Evolutionary conservation across 768 basidiomycete species (phyloP), one percentile per base, ranked within the genome.

Genomic region (Hygrocybe punicea): DNA sequence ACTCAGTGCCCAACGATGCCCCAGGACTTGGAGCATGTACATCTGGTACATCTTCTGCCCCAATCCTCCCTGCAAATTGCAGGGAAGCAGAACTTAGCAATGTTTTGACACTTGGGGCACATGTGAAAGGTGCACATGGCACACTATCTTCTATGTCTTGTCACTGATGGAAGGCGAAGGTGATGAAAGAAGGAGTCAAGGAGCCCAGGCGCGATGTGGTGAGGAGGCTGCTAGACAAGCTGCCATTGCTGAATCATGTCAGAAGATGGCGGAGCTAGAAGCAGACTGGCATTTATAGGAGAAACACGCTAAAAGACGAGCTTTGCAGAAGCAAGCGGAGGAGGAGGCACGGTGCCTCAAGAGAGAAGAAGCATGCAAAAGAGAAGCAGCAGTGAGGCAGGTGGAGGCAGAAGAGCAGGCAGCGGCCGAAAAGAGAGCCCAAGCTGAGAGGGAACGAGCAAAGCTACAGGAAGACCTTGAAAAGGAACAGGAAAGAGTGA

Each of bases 261-360:
- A 81, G 40, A 89, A 87, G 63, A 73, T 87, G 39, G 84, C 81
- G 4, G 84, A 89, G 60, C 79, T 89, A 2, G 85, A 88, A 62
- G 74, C 71, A 44, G 85, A 87, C 67, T 66, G 78, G 17, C 85
- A 84, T 0, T 57, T 85, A 9, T 86, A 83, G 84, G 83, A 86
- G 62, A 77, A 74, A 60, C 74, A 75, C 34, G 81, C 81, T 9
- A 77, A 71, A 50, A 72, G 72, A 62, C 76, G 83, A 19, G 71
- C 71, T 56, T 69, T 68, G 49, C 73, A 63, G 23, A 81, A 84
- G 58, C 65, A 61, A 53, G 69, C 70, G 25, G 78, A 81, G 59
- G 74, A 78, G 59, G 75, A 79, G 57, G 71, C 72, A 17, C 65
- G 63, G 29, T 66, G 69, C 45, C 67, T 69, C 13, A 73, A 72